Percentiles rank a stretch among this genome's conserved stretches.
These are phyloP conservation scores for Suillus sp. DNA, from an alignment of 768 basidiomycete genomes.

Conservation along the genomic window DNA sequence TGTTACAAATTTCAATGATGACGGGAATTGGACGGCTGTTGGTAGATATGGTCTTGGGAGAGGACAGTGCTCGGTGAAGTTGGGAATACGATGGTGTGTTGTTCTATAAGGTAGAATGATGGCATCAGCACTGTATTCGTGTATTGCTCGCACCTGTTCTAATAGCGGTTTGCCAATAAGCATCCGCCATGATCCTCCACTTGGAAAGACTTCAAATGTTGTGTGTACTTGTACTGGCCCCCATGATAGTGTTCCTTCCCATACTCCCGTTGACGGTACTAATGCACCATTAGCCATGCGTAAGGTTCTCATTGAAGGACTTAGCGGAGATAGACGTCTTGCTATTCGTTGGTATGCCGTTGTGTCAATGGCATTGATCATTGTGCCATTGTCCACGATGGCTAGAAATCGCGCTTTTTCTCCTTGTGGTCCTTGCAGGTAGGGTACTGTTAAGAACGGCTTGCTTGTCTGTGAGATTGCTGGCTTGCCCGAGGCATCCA, in stretches of 20 bases:
- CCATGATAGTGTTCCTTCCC: conserved; percentile 8
- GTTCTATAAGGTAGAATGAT: background rate
- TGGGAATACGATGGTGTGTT: fast-evolving
- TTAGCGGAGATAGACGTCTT: no score
- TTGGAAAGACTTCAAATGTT: conserved; percentile 19
- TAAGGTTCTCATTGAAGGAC: no score
- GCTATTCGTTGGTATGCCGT: background rate
- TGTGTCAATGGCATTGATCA: conserved; percentile 24
- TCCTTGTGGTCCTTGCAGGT: conserved; percentile 18
- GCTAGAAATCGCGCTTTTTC: conserved; percentile 15
- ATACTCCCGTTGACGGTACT: conserved; percentile 13
- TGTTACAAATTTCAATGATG: background rate
- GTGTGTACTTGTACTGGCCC: background rate
- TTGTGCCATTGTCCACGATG: conserved; percentile 19
- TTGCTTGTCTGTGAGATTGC: background rate
- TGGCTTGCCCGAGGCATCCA: background rate
- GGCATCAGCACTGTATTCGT: conserved; percentile 25
- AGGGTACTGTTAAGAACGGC: background rate
- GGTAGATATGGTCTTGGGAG: background rate
- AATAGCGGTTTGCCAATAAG: conserved; percentile 34
- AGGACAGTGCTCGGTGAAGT: background rate
- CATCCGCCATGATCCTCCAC: conserved; percentile 31
- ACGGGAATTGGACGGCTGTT: background rate
- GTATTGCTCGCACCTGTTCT: conserved; percentile 22
- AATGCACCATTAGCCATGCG: conserved; percentile 27